phyloP scores from a whole-genome alignment of 1,284 basidiomycete genomes.

The Trametes polyzona region DNA sequence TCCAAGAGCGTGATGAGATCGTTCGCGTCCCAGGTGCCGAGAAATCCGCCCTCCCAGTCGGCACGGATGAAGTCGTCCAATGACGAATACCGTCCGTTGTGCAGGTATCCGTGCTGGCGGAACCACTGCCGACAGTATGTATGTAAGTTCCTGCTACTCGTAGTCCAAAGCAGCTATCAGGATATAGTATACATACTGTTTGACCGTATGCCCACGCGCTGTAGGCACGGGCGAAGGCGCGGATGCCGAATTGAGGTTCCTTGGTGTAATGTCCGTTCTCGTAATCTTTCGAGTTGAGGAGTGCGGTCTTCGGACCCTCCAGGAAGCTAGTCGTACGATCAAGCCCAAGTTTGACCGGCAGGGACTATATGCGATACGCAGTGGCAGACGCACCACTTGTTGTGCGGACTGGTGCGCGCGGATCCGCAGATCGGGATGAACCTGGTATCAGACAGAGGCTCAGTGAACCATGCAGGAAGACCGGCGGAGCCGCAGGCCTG shows the following conservation, averaged over 20 bases:
- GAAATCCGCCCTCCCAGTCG: slow-evolving; percentile 54
- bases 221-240: slow-evolving; percentile 61
- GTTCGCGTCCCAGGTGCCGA: slow-evolving; percentile 58
- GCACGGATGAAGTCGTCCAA: slow-evolving; percentile 55
- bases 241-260: slow-evolving; percentile 51
- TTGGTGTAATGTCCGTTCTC: slow-evolving; percentile 56
- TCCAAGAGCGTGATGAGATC: slow-evolving; percentile 54
- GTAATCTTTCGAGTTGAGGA: slow-evolving; percentile 61
- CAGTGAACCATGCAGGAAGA: too few species aligned
- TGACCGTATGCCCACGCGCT: slow-evolving; percentile 66
- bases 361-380: not conserved
- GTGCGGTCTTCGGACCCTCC: slow-evolving; percentile 61
- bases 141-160: too few species aligned
- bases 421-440: slow-evolving; percentile 60
- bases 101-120: slow-evolving; percentile 52
- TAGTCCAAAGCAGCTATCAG: not conserved
- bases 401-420: slow-evolving; percentile 64
- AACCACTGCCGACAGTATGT: slow-evolving; percentile 50
- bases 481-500: too few species aligned
- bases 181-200: slow-evolving; percentile 39
- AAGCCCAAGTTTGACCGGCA: not conserved
- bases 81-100: slow-evolving; percentile 48
- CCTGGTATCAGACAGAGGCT: slow-evolving; percentile 28
- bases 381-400: slow-evolving; percentile 49
- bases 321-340: slow-evolving; percentile 46